Base-by-base conservation (phyloP, 2,329 filamentous ascomycete species). In the Xylaria sp. region DNA sequence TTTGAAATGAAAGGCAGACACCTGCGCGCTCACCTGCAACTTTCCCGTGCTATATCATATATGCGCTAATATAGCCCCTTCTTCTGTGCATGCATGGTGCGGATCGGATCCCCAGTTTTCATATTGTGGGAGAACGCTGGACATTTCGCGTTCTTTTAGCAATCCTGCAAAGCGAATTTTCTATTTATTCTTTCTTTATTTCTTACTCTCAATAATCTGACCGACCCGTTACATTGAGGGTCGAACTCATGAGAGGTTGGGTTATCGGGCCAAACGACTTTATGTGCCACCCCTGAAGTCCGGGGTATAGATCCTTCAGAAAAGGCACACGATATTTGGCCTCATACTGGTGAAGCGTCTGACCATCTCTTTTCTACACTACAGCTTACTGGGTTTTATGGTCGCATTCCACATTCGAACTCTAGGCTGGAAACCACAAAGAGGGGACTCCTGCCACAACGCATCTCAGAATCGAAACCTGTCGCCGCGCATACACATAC, bases 51-150 rank as follows among this genome's bases (percentile, higher is more conserved):
- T 66, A 58, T 65, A 64, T 57, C 46, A 66, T 69, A 61, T 50
- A 39, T 25, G 31, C 61, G 61, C 65, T 63, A 65, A 58, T 60
- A 63, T 68, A 65, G 52, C 63, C 66, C 69, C 64, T 67, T 66
- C 41, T 46, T 46, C 66, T 59, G 31, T 69, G 64, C 69, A 71
- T 67, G 67, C 63, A 66, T 70, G 66, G 70, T 67, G 69, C 63
- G 70, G 68, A 64, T 66, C 65, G 28, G 31, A 66, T 69, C 68
- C 66, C 70, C 70, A 65, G 63, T 71, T 72, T 72, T 72, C 70
- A 72, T 72, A 69, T 72, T 59, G 65, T 46, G 48, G 57, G 56
- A 61, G 66, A 61, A 57, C 34, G 25, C 65, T 66, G 46, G 62
- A 56, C 55, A 63, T 62, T 56, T 63, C 69, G 59, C 39, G 28